Evolutionary conservation across 2,329 filamentous ascomycete species (phyloP).

Genomic region (Aspergillus sp.): DNA sequence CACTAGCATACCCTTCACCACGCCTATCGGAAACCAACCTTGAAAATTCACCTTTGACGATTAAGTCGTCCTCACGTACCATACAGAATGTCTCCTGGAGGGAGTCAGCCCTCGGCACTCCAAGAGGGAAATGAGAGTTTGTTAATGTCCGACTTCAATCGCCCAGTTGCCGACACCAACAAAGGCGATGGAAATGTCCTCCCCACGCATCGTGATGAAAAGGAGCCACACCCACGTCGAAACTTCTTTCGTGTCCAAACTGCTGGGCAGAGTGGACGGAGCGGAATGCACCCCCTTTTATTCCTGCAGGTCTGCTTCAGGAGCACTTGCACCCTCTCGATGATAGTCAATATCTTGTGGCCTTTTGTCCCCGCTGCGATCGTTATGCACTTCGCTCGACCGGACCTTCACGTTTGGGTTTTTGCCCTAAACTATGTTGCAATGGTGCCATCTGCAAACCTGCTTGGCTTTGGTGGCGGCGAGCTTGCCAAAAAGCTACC

Average conservation of each 20-base stretch:
- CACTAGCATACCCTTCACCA: neutral
- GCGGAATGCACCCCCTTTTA: slow-evolving; percentile 62
- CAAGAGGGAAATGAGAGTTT: slow-evolving; percentile 9
- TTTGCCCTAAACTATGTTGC: slow-evolving; percentile 73
- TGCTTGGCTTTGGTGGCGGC: slow-evolving; percentile 72
- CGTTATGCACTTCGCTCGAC: slow-evolving; percentile 58
- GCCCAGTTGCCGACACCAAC: slow-evolving; percentile 17
- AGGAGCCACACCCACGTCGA: slow-evolving; percentile 16
- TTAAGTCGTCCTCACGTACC: neutral
- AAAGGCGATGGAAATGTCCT: slow-evolving; percentile 21
- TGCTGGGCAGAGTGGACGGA: slow-evolving; percentile 67
- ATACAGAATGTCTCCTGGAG: neutral
- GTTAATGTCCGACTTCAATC: slow-evolving; percentile 9
- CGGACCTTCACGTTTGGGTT: slow-evolving; percentile 60
- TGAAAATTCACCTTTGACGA: neutral
- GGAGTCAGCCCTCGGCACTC: slow-evolving; percentile 7
- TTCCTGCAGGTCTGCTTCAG: slow-evolving; percentile 65
- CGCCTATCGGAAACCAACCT: neutral
- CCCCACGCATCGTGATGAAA: slow-evolving; percentile 28
- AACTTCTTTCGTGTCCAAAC: slow-evolving; percentile 36
- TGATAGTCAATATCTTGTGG: slow-evolving; percentile 70
- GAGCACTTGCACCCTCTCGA: slow-evolving; percentile 64
- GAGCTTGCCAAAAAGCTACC: slow-evolving; percentile 73
- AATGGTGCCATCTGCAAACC: slow-evolving; percentile 74
- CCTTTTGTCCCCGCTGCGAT: slow-evolving; percentile 72